Evolutionary conservation across 352 stramenopile species (phyloP), one percentile per base, ranked within the genome.

Genomic region (Hyaloperonospora arabidopsidis): DNA sequence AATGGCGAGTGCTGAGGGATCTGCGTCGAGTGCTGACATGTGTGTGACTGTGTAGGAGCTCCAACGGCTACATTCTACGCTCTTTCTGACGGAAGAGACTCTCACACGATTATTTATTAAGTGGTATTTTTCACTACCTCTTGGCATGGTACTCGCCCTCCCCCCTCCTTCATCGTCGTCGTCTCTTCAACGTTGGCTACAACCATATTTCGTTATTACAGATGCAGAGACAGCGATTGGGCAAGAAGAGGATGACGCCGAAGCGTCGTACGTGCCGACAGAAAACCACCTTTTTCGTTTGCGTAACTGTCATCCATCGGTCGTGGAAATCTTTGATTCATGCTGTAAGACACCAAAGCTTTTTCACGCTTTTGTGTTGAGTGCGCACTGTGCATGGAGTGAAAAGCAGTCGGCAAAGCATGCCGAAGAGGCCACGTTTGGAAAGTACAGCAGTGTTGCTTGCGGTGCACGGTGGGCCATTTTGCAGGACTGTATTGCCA

Each of bases 101-200:
- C 65, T 83, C 22, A 76, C 73, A 17, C 45, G 35, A 50, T 45
- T 89, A 58, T 93, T 91, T 63, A 59, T 93, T 46, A 75, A 88
- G 61, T 93, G 83, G 83, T 93, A 76, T 47, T 91, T 87, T 49
- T 74, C 73, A n/a, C 69, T 91, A 17, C 79, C 83, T 38, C 61
- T 89, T 1, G 72, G 68, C 36, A 53, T 59, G 7, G 56, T 93
- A 21, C 57, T 93, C 13, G 57, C 72, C 4, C 68, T 93, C 14
- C 74, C 78, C 40, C 44, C 76, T 4, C 81, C 83, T 39, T 86
- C 68, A 13, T 59, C 74, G 19, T 89, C 78, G 40, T 93, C 80
- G 23, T 76, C 78, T 5, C 68, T 93, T 13, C 79, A 91, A 36
- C 76, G 80, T n/a, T 91, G 79, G 79, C 56, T 93, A 22, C 58